These are phyloP conservation scores for Mycena olivaceomarginata DNA, from an alignment of 768 basidiomycete species.

Conservation along the genomic window DNA sequence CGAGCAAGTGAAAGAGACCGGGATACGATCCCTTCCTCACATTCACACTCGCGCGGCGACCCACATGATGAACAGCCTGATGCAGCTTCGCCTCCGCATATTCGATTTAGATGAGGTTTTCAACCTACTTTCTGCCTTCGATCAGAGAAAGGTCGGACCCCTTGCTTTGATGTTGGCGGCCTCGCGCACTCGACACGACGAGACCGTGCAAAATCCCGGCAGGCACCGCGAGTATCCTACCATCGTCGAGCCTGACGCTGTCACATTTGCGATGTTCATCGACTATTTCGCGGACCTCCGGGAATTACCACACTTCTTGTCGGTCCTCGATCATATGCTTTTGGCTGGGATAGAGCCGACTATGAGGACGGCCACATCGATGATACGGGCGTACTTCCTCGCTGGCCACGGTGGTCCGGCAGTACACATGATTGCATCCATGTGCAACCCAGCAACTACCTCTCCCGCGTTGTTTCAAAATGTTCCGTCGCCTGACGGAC, in stretches of 20 bases:
- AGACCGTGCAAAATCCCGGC: slow-evolving; percentile 3
- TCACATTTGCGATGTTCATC: slow-evolving; percentile 80
- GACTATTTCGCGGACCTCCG: slow-evolving; percentile 68
- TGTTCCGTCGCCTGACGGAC: slow-evolving; percentile 43
- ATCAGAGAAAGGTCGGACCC: slow-evolving; percentile 34
- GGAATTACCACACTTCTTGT: slow-evolving; percentile 66
- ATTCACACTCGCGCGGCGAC: slow-evolving; percentile 65
- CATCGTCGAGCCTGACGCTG: slow-evolving; percentile 66
- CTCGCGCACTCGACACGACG: slow-evolving; percentile 29
- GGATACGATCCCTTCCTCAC: slow-evolving; percentile 66
- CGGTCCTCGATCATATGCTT: slow-evolving; percentile 69
- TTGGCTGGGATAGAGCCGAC: slow-evolving; percentile 65
- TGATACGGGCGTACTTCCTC: slow-evolving; percentile 75
- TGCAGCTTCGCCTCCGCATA: slow-evolving; percentile 76
- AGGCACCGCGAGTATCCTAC: slow-evolving; percentile 31
- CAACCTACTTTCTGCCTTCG: slow-evolving; percentile 63
- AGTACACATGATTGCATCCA: slow-evolving; percentile 67
- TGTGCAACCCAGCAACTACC: slow-evolving; percentile 60
- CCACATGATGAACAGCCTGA: slow-evolving; percentile 81
- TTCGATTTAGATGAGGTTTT: slow-evolving; percentile 69
- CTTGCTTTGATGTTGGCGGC: slow-evolving; percentile 37
- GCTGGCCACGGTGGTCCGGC: slow-evolving; percentile 69
- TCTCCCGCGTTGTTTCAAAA: slow-evolving; percentile 53
- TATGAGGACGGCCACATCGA: slow-evolving; percentile 66
- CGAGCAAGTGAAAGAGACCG: slow-evolving; percentile 69